Evolutionary conservation across 257 asterid genomes (phyloP), one percentile per base, ranked within the genome.

Genomic region (Jacaranda mimosifolia): DNA sequence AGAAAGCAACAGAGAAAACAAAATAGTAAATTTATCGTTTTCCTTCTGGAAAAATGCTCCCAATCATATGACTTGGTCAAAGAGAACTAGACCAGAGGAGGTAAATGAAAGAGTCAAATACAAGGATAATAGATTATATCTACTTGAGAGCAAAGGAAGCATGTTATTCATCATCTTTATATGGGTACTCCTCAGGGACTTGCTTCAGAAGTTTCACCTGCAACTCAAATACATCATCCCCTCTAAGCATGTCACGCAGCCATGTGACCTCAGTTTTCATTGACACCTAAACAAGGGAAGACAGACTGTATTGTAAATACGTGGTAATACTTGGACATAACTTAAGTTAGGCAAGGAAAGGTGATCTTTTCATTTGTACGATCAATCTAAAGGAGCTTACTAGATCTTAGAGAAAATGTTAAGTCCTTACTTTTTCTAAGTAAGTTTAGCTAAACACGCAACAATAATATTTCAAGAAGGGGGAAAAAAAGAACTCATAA

Each of bases 141-240:
- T 56, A 49, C 73, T 74, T 17, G 15, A 9, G 42, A 70, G 73
- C 64, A 70, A 56, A 55, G 66, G 17, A 56, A 57, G 77, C 70
- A 75, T 40, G 32, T 70, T 69, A 96, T 94, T 96, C 99, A 4
- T 96, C 99, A 63, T 96, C 99, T 81, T 96, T 96, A 80, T 96
- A 96, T 1, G 99, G 99, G 85, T 96, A 96, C 82, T 96, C 99
- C 90, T 93, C 98, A 0, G 97, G 97, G 68, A 96, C 94, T 83
- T 96, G 99, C 89, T 91, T 93, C 84, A 91, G 83, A 72, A 96
- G 94, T 80, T 96, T 96, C 85, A 96, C 89, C 84, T 90, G 98
- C 90, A 96, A 79, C 89, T 96, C 99, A 70, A 89, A 96, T 18
- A 87, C 96, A 73, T 93, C 99, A 73, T 96, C 99, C 14, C 99